Evolutionary conservation across 2,329 filamentous ascomycete species (phyloP), one percentile per base, ranked within the genome.

Genomic region (Botryotinia calthae): DNA sequence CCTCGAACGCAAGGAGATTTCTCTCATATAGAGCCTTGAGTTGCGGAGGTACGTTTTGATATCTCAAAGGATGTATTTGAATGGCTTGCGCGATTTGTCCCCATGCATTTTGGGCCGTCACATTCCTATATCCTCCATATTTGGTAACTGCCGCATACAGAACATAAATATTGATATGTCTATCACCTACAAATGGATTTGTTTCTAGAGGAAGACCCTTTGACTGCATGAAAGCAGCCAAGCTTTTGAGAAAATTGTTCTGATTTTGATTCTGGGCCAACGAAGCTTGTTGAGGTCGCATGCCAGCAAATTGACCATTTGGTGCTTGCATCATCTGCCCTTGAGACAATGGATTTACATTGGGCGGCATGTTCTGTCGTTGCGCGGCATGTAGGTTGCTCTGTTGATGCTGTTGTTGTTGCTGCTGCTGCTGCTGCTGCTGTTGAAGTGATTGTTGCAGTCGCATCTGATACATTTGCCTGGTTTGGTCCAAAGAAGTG

Each of bases 61-160:
- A 83, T 75, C 93, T 91, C 70, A 86, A 85, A 0, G 87, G 87
- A 14, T 85, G 85, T 65, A 93, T 88, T 7, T 87, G 86, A 66
- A 94, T 81, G 44, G 87, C 84, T 73, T 89, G 87, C 1, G 93
- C 90, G 71, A 98, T 85, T 67, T 89, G 87, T 1, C 86, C 85
- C 96, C 96, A 98, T 73, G 87, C 86, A 75, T 93, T 93, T 37
- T 85, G 85, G 37, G 87, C 86, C 0, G 89, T 91, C 4, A 97
- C 89, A 74, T 87, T 89, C 77, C 91, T 92, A 72, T 91, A 96
- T 8, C 94, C 94, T 37, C 93, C 93, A 76, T 88, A 86, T 78
- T 92, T 95, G 76, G 91, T 87, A 2, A 97, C 93, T 0, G 89
- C 85, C 74, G 91, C 89, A 81, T 97, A 98, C 4, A 98, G 85